Evolutionary conservation across 768 basidiomycete genomes (phyloP).

Genomic region (Lanmaoa pseudosensibilis): DNA sequence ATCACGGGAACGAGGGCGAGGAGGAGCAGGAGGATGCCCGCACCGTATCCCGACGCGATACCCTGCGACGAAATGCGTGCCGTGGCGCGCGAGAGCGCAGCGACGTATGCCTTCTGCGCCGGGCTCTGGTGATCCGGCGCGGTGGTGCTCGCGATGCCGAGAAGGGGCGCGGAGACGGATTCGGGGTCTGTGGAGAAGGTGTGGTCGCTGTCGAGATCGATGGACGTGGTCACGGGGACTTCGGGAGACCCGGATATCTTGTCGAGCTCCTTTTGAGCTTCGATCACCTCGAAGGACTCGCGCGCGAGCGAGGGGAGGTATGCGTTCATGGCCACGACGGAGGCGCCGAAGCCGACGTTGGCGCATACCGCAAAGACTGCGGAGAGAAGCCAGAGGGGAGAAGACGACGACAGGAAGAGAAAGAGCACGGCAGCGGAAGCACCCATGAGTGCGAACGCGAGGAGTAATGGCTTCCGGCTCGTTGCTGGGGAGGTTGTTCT

Average conservation of each 20-base stretch:
- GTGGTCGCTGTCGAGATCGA: constrained; percentile 19
- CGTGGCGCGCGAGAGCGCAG: constrained; percentile 66
- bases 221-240: neutral
- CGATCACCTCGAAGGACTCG: constrained; percentile 58
- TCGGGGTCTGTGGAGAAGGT: constrained; percentile 17
- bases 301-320: constrained; percentile 78
- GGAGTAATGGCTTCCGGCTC: constrained; percentile 75
- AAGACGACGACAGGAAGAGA: constrained; percentile 69
- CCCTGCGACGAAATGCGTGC: constrained; percentile 83
- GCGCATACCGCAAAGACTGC: constrained; percentile 72
- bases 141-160: neutral
- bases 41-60: constrained; percentile 82
- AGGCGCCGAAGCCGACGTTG: constrained; percentile 85
- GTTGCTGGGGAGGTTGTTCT: constrained; percentile 44
- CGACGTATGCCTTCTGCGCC: constrained; percentile 47
- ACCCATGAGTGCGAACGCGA: constrained; percentile 72
- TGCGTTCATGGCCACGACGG: constrained; percentile 86
- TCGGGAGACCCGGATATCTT: constrained; percentile 9
- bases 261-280: constrained; percentile 35
- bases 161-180: constrained; percentile 41
- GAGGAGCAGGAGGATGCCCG: constrained; percentile 77
- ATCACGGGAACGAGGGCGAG: constrained; percentile 78
- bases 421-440: constrained; percentile 68
- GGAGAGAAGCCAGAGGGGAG: constrained; percentile 65
- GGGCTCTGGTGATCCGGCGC: constrained; percentile 15